Conservation (phyloP, 2,329 filamentous ascomycete species). For the Microdochium trichocladiopsis region DNA sequence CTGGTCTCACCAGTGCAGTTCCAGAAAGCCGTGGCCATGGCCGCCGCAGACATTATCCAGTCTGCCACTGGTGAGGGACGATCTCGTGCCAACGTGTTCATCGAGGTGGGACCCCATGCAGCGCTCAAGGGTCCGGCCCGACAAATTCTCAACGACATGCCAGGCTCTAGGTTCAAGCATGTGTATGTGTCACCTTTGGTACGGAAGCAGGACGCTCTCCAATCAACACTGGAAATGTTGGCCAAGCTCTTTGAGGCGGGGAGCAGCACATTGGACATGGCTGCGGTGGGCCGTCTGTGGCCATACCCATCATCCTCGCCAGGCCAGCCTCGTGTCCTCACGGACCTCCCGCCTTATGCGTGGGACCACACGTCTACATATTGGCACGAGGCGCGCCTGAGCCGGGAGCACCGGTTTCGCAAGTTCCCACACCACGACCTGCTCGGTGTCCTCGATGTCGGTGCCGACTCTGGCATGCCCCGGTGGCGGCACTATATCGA, state of each 20-base stretch:
- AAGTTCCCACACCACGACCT: neutral
- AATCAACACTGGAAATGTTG: neutral
- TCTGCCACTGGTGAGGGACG: too few relatives aligned
- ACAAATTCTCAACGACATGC: neutral
- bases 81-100: too few relatives aligned
- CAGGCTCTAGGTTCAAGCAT: neutral
- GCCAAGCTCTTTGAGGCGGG: neutral
- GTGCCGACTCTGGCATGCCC: neutral
- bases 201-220: neutral
- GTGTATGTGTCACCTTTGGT: neutral
- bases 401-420: neutral
- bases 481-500: neutral
- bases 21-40: neutral
- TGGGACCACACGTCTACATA: neutral
- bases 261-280: too few relatives aligned
- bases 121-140: neutral
- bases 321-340: neutral
- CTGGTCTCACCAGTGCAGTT: neutral
- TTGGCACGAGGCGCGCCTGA: neutral
- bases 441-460: neutral
- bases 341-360: neutral
- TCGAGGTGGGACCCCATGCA: neutral
- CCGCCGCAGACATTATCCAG: neutral
- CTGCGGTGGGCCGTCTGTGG: too few relatives aligned
- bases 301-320: too few relatives aligned